Evolutionary conservation across 2,329 filamentous ascomycete genomes (phyloP).

Genomic region (Hirsutella rhossiliensis): DNA sequence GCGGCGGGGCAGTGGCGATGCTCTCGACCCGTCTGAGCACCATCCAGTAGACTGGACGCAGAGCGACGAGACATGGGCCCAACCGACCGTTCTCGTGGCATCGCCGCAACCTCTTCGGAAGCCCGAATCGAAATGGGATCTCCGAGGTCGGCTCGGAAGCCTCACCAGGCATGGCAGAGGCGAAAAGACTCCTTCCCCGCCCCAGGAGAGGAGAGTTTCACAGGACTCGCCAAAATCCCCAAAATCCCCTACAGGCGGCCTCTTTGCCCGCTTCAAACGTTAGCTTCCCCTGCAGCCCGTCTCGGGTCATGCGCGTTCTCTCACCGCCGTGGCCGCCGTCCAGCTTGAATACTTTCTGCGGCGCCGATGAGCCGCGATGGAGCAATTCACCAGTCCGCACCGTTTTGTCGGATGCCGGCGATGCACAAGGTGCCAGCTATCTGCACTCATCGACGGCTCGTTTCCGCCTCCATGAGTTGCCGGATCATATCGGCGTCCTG

Average conservation of each 20-base stretch:
- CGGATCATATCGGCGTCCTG: slow-evolving; percentile 38
- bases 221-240: slow-evolving; percentile 15
- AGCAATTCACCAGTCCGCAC: background rate
- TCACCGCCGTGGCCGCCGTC: background rate
- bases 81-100: slow-evolving; percentile 4
- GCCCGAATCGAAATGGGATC: slow-evolving; percentile 36
- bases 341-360: no score
- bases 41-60: slow-evolving; percentile 47
- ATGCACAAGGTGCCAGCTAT: background rate
- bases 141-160: slow-evolving; percentile 29
- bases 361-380: background rate
- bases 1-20: background rate
- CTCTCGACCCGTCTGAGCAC: slow-evolving; percentile 18
- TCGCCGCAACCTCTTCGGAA: slow-evolving; percentile 24
- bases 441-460: slow-evolving; percentile 10
- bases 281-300: slow-evolving; percentile 8
- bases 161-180: slow-evolving; percentile 16
- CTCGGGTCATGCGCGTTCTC: background rate
- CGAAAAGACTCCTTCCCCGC: slow-evolving; percentile 10
- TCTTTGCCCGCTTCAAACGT: slow-evolving; percentile 33
- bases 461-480: slow-evolving; percentile 33
- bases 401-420: background rate
- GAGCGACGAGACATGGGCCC: slow-evolving; percentile 30
- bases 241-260: slow-evolving; percentile 23
- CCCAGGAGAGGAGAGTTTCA: slow-evolving; percentile 6